Evolutionary conservation across 2,329 filamentous ascomycete species (phyloP).

Genomic region (Pyricularia sp.): DNA sequence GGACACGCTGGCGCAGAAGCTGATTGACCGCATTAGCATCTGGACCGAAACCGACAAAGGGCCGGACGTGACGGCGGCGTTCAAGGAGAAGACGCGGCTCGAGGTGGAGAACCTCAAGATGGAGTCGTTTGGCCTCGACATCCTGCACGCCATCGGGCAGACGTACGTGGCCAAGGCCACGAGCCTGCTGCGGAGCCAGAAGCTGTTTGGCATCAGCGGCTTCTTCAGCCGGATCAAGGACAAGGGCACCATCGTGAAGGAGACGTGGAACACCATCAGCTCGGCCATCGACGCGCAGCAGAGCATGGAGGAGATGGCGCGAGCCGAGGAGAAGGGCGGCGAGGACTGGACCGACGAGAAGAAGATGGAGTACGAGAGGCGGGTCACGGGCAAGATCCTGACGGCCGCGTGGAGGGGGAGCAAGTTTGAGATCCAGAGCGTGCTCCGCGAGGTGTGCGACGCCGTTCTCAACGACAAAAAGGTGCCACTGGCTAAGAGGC

Average conservation of each 20-base stretch:
- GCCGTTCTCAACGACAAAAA: constrained; percentile 67
- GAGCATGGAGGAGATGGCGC: constrained; percentile 98
- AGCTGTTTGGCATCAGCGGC: constrained; percentile 88
- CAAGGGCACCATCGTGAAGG: constrained; percentile 92
- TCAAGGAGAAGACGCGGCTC: constrained; percentile 85
- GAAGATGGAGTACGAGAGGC: constrained; percentile 87
- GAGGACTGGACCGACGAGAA: constrained; percentile 98
- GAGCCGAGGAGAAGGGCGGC: constrained; percentile 84
- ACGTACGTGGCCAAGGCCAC: constrained; percentile 84
- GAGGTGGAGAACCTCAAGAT: constrained; percentile 98
- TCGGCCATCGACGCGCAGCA: constrained; percentile 94
- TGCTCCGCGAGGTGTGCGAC: constrained; percentile 89
- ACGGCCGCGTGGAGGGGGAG: constrained; percentile 92
- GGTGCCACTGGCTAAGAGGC: constrained; percentile 67
- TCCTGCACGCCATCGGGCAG: constrained; percentile 84
- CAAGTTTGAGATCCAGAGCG: constrained; percentile 96
- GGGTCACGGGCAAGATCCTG: constrained; percentile 94
- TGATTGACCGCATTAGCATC: constrained; percentile 77
- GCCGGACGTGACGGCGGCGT: constrained; percentile 69
- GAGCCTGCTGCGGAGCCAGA: constrained; percentile 83
- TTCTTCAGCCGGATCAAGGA: constrained; percentile 93
- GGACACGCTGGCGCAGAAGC: constrained; percentile 67
- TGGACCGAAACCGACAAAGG: constrained; percentile 97
- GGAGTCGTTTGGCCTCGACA: constrained; percentile 95
- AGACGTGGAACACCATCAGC: constrained; percentile 96